Base-by-base conservation (phyloP, 2,329 filamentous ascomycete genomes). In the Paracoccidioides lutzii region DNA sequence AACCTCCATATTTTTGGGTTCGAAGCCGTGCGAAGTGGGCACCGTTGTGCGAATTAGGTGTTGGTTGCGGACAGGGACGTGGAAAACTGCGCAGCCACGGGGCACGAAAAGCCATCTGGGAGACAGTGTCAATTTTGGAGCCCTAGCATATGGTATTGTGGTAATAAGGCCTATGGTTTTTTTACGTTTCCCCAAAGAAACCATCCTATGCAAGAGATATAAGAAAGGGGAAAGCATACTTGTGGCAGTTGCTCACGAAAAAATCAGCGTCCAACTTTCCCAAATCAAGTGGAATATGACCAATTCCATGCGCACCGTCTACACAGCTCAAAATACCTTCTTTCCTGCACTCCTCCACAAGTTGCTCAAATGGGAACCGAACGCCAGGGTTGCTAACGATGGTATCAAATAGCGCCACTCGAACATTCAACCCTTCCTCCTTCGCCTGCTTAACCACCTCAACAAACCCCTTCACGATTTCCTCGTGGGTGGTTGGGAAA, bases 261-360 rank as follows among this genome's bases (percentile, higher is more conserved):
- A 95, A 96, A 69, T 96, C 90, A 0, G 89, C 84, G 59, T 90
- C 80, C 2, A 90, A 72, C 3, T 71, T 68, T 0, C 66, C 60
- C 12, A 96, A 71, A 68, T 94, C 81, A 6, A 96, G 69, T 0
- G 79, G 75, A 6, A 95, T 77, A 70, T 93, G 85, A 1, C 91
- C 91, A 30, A 95, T 73, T 0, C 85, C 85, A 70, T 97, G 91
- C 0, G 91, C 91, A 14, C 81, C 90, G 67, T 97, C 91, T 41
- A 96, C 75, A 22, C 88, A 74, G 62, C 85, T 90, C 54, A 91
- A 66, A 3, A 96, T 73, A 0, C 79, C 81, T 30, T 84, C 74
- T 56, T 84, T 78, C 46, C 76, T 78, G 67, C 90, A 95, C 0
- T 80, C 76, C 6, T 70, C 67, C 1, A 80, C 77, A 56, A 95